Base-by-base conservation (phyloP, 371 early-diverging fungal species). In the Circinella umbellata region DNA sequence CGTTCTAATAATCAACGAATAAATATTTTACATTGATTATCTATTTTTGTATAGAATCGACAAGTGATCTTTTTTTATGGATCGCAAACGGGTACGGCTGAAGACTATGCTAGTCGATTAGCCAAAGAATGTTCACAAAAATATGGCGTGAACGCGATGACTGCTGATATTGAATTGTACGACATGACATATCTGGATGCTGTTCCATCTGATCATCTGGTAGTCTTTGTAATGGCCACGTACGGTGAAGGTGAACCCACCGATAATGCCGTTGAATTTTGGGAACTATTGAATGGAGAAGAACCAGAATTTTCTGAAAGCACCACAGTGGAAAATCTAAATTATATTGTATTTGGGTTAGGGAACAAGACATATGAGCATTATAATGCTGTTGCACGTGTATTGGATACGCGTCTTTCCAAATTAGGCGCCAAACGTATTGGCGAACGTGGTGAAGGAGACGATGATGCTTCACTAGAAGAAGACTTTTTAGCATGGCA, bases 321-420 rank as follows among this genome's bases (percentile, higher is more conserved):
- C 15, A 59, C 37, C 46, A 90, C 92, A 13, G 81, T 96, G 54
- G 53, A 72, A 4, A 88, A 87, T 63, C 70, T 97, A 49, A 78
- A 83, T 46, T 98, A 90, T 74, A 82, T 95, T 35, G 75, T 94
- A 53, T 99, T 99, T 89, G 98, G 95, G 11, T 89, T 99, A 49
- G 99, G 99, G 53, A 99, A 98, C 86, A 95, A 90, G 80, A 98
- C 99, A 2, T 99, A 99, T 81, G 98, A 98, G 76, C 94, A 95
- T 72, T 98, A 92, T 80, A 97, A 98, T 76, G 88, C 90, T 61
- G 93, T 94, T 38, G 86, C 85, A 18, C 83, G 94, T 34, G 78
- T 86, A 0, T 69, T 95, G 20, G 92, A 95, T 69, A 81, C 80
- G 42, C 82, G 86, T 20, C 74, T 97, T 66, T 70, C 68, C 20